These are phyloP conservation scores for Eucalyptus coolabah DNA, from an alignment of 345 rosid genomes.

Conservation along the genomic window DNA sequence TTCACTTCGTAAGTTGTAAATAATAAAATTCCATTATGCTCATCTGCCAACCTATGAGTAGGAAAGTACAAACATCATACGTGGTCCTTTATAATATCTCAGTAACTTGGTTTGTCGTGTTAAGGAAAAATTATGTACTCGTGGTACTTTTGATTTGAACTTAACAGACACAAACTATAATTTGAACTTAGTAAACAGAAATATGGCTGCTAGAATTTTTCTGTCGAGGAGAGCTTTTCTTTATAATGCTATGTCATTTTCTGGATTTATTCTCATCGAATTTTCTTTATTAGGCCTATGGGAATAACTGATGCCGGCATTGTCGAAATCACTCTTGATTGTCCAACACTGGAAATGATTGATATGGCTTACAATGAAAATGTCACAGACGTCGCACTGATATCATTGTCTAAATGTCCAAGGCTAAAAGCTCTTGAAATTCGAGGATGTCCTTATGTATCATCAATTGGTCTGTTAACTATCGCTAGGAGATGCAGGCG, in stretches of 20 bases:
- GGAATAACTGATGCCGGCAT: slow-evolving; percentile 46
- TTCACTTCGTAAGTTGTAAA: neutral
- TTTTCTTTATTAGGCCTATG: slow-evolving; percentile 25
- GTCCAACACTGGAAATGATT: slow-evolving; percentile 41
- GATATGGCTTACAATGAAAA: slow-evolving; percentile 43
- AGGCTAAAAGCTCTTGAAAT: slow-evolving; percentile 39
- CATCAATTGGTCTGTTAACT: slow-evolving; percentile 50
- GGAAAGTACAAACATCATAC: neutral
- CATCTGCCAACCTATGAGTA: neutral
- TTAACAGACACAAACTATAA: neutral
- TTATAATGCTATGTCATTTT: neutral
- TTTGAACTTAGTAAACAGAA: neutral
- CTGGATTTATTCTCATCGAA: neutral
- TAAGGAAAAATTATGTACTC: neutral
- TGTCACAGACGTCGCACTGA: slow-evolving; percentile 32
- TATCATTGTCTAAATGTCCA: slow-evolving; percentile 36
- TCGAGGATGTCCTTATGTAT: slow-evolving; percentile 51
- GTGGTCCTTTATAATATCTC: neutral
- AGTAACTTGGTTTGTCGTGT: neutral
- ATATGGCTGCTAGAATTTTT: neutral
- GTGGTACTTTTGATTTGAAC: neutral
- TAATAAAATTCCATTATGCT: neutral
- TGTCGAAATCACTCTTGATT: slow-evolving; percentile 33
- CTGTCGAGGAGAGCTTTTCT: neutral
- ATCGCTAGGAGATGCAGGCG: slow-evolving; percentile 52